Conservation (phyloP, 2,329 filamentous ascomycete genomes). For the Thelonectria discophora region DNA sequence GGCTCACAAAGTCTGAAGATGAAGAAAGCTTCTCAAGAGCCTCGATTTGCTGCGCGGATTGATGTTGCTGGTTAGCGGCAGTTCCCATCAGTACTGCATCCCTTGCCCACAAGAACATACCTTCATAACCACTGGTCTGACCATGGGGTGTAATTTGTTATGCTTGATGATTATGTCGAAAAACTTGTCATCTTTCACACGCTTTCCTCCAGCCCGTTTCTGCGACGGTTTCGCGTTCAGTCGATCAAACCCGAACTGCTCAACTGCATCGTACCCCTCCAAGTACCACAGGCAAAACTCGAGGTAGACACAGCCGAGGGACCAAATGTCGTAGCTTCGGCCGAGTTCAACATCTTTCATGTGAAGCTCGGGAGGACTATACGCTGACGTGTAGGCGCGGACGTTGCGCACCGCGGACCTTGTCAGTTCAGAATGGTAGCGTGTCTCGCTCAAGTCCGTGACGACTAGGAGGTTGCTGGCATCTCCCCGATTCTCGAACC, state of each 20-base stretch:
- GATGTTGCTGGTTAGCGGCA: too few relatives aligned
- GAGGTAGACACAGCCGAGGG: constrained; percentile 4
- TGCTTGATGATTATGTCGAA: not conserved
- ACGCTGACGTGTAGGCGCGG: not conserved
- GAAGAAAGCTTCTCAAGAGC: too few relatives aligned
- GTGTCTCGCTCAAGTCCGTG: not conserved
- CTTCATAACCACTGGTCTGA: not conserved
- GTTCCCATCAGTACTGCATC: too few relatives aligned
- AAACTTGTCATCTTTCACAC: not conserved
- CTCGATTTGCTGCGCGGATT: too few relatives aligned
- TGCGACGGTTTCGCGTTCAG: not conserved
- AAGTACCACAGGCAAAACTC: constrained; percentile 10
- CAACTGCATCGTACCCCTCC: not conserved
- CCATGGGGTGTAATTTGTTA: not conserved
- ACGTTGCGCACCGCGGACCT: not conserved
- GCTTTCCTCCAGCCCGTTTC: too few relatives aligned
- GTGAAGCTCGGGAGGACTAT: not conserved
- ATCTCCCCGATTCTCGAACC: not conserved
- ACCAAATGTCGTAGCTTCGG: constrained; percentile 10
- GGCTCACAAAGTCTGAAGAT: too few relatives aligned
- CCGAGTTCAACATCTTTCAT: not conserved
- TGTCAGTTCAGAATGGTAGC: not conserved
- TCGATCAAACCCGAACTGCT: not conserved
- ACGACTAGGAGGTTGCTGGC: not conserved
- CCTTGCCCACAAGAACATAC: not conserved